These are phyloP conservation scores for Conticribra weissflogii DNA, from an alignment of 108 stramenopile genomes.

Conservation along the genomic window DNA sequence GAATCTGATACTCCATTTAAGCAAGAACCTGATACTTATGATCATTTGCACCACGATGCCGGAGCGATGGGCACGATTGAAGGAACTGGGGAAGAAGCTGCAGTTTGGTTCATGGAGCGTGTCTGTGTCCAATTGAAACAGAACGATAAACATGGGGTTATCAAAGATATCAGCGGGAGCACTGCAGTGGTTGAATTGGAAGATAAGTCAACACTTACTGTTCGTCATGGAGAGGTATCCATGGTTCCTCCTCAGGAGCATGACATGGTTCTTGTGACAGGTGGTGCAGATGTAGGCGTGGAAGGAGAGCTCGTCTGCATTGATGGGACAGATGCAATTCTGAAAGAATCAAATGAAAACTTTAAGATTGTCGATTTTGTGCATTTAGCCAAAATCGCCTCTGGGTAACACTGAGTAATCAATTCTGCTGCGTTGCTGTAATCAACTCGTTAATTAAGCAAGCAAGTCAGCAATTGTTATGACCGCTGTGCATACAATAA, in stretches of 20 bases:
- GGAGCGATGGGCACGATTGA: conserved; percentile 55
- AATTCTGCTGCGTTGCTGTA: too few relatives aligned
- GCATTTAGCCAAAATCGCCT: conserved; percentile 81
- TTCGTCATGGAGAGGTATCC: conserved; percentile 67
- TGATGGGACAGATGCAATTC: conserved; percentile 91
- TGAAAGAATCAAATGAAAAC: conserved; percentile 89
- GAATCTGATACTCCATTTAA: conserved; percentile 30
- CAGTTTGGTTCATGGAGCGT: conserved; percentile 93
- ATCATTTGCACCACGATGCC: conserved; percentile 36
- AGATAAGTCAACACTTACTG: conserved; percentile 64
- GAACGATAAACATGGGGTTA: conserved; percentile 62
- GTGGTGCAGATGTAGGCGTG: conserved; percentile 87
- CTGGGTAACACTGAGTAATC: too few relatives aligned
- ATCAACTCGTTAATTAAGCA: conserved; percentile 2
- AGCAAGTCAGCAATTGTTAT: not conserved
- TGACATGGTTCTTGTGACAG: conserved; percentile 89
- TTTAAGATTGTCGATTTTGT: conserved; percentile 94
- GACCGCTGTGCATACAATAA: too few relatives aligned
- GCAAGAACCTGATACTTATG: conserved; percentile 41
- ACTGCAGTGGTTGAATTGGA: conserved; percentile 78
- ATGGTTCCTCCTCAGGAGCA: conserved; percentile 84
- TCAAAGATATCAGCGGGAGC: conserved; percentile 85
- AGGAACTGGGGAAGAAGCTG: conserved; percentile 69
- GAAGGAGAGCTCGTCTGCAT: conserved; percentile 92
- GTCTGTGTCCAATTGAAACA: conserved; percentile 83